Base-by-base conservation (phyloP, 2,329 filamentous ascomycete species). In the Cytospora piceae region DNA sequence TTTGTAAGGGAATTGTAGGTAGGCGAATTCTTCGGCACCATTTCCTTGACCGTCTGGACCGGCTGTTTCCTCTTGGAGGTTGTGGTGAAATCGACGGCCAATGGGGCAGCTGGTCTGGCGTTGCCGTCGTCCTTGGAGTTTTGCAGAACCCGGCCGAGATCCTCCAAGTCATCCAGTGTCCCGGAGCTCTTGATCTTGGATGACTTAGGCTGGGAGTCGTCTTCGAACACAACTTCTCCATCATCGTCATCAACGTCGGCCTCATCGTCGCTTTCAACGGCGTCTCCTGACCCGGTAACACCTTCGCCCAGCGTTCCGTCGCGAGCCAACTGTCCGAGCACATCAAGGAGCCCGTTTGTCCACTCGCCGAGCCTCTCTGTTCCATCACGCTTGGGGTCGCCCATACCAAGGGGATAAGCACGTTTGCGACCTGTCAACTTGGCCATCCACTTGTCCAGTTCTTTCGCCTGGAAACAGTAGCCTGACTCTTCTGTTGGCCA, bases 401-500 rank as follows among this genome's bases (percentile, higher is more conserved):
- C 93, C 83, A 94, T 89, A 5, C 95, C 95, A 8, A 98, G 81
- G 0, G 94, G 94, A 72, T 90, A 98, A 0, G 93, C 94, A 74
- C 94, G 85, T 79, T 94, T 97, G 68, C 90, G 86, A 1, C 87
- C 90, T 0, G 94, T 97, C 72, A 99, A 79, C 74, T 93, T 96
- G n/a, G 94, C 93, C 91, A 99, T 92, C 94, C 95, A 98, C 75
- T 88, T 93, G 75, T 99, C 94, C 3, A 96, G 83, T 71, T 97
- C 90, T 73, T 90, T 91, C 1, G 94, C 94, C 75, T 98, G 94
- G 68, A 92, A 93, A 75, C 94, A 97, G 78, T 94, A 99, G 0
- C 94, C 94, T 71, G 95, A 91, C 66, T 90, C 87, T 77, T 97
- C 93, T 0, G 90, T 92, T 0, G 93, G 92, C 94, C 95, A 99